Percentiles rank a stretch among this genome's conserved stretches.
Conservation (phyloP, 208 protist species). For the Naegleria gruberi region DNA sequence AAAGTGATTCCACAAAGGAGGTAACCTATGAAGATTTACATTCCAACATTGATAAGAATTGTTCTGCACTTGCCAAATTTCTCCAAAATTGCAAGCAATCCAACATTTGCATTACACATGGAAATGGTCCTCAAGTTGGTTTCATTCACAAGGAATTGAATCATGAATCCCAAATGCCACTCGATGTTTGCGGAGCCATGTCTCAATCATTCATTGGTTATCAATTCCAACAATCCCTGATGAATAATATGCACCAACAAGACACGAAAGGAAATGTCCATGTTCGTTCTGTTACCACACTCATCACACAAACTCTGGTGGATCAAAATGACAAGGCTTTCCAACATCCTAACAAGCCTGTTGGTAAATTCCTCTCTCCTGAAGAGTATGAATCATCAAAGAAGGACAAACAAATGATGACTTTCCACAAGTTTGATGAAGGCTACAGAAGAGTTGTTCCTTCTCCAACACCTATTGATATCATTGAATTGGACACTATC, state of each 20-base stretch:
- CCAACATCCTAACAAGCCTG: not conserved
- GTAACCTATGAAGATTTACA: not conserved
- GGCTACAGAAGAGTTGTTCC: not conserved
- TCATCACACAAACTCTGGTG: not conserved
- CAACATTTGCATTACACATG: not conserved
- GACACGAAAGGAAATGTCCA: not conserved
- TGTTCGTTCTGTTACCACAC: not conserved
- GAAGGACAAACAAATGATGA: not conserved
- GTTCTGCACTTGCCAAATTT: not conserved
- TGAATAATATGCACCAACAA: not conserved
- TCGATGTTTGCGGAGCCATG: not conserved
- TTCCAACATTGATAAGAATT: not conserved
- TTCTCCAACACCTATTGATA: not conserved
- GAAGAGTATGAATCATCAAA: not conserved
- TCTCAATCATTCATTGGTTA: not conserved
- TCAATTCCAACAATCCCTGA: not conserved
- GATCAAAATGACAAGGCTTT: not conserved
- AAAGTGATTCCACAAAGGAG: not conserved
- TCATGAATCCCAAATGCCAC: not conserved
- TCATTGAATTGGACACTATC: not conserved
- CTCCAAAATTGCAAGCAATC: not conserved
- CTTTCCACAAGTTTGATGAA: not conserved
- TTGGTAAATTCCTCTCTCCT: not conserved
- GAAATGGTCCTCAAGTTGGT: constrained; percentile 16
- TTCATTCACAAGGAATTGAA: not conserved